phyloP scores from a whole-genome alignment of 176 grass and related monocot species.

The Microstegium vimineum region DNA sequence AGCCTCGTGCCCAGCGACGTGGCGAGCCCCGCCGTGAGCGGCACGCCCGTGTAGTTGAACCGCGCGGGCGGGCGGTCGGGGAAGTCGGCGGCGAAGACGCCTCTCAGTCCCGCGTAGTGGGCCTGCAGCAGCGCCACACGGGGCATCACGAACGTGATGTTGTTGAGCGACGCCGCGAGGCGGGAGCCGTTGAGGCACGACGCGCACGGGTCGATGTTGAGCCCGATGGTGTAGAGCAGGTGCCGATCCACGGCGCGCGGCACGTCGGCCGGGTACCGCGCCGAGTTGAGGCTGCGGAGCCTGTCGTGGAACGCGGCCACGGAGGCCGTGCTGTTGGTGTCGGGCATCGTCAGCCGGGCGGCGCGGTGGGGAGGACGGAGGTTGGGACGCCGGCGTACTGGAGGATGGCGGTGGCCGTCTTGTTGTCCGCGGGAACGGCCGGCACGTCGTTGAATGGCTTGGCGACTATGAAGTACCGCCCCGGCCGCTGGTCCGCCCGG shows the following conservation, averaged over 20 bases:
- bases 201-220: slow-evolving; percentile 47
- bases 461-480: slow-evolving; percentile 51
- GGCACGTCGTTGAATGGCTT: slow-evolving; percentile 42
- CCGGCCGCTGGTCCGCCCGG: slow-evolving; percentile 32
- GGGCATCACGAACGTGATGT: slow-evolving; percentile 68
- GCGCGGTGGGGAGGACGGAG: slow-evolving; percentile 22
- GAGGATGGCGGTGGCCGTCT: slow-evolving; percentile 48
- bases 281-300: slow-evolving; percentile 52
- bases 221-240: slow-evolving; percentile 50
- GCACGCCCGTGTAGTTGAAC: slow-evolving; percentile 56
- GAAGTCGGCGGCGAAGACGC: slow-evolving; percentile 57
- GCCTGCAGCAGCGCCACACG: slow-evolving; percentile 44
- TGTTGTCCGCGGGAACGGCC: slow-evolving; percentile 51
- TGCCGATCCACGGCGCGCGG: slow-evolving; percentile 34
- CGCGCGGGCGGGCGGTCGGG: slow-evolving; percentile 40
- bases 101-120: slow-evolving; percentile 35
- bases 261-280: no score
- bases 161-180: slow-evolving; percentile 60
- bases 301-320: no score
- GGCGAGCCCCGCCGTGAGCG: slow-evolving; percentile 50
- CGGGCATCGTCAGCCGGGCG: no score
- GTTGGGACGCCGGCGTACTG: slow-evolving; percentile 52
- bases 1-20: slow-evolving; percentile 46
- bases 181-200: slow-evolving; percentile 40
- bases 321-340: no score